Evolutionary conservation across 1,284 basidiomycete genomes (phyloP).

Genomic region (Polyporus tsugae): DNA sequence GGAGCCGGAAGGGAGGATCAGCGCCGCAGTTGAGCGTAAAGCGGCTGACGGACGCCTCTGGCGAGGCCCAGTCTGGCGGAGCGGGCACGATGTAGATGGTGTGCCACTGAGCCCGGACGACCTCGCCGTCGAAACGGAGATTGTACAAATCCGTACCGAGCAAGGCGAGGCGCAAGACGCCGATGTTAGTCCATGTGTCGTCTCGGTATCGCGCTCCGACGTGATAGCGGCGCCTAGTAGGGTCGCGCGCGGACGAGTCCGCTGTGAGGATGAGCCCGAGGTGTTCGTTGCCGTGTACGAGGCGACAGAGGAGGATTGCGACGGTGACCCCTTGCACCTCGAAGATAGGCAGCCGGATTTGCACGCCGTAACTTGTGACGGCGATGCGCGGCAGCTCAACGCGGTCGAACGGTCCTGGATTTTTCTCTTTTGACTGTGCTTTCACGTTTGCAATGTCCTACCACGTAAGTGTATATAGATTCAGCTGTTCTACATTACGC

Average conservation of each 20-base stretch:
- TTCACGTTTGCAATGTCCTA: background rate
- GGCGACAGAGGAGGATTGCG: slow-evolving; percentile 3
- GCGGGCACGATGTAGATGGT: slow-evolving; percentile 8
- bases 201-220: background rate
- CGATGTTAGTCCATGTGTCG: background rate
- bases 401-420: background rate
- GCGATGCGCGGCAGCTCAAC: slow-evolving; percentile 1
- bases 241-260: background rate
- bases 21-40: background rate
- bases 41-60: background rate
- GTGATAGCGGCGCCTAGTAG: background rate
- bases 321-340: slow-evolving; percentile 8
- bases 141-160: slow-evolving; percentile 13
- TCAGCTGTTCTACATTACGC: background rate
- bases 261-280: slow-evolving; percentile 5
- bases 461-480: background rate
- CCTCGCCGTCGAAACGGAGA: slow-evolving; percentile 8
- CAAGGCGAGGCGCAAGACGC: background rate
- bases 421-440: background rate
- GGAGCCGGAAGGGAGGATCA: slow-evolving; percentile 4
- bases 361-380: slow-evolving; percentile 2
- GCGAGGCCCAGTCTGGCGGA: background rate
- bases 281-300: background rate
- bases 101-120: slow-evolving; percentile 3
- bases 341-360: slow-evolving; percentile 10